Conservation (phyloP, 768 basidiomycete species). For the Panus rudis region DNA sequence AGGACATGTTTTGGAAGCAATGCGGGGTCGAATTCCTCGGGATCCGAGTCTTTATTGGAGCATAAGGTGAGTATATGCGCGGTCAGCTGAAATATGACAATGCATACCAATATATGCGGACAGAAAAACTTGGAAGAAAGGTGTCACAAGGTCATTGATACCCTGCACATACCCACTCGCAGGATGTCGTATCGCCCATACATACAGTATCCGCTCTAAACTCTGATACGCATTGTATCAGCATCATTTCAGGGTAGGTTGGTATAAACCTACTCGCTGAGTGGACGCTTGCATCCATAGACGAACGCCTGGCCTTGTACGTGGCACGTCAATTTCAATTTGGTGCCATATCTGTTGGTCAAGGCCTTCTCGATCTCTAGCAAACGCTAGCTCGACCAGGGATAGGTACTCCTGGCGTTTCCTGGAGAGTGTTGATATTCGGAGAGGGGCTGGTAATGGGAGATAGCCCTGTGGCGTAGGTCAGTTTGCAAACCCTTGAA, state of each 20-base stretch:
- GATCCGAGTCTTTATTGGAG: slow-evolving; percentile 66
- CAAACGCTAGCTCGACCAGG: slow-evolving; percentile 85
- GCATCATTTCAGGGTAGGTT: slow-evolving; percentile 8
- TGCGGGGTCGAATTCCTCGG: slow-evolving; percentile 80
- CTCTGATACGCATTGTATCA: slow-evolving; percentile 42
- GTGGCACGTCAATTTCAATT: slow-evolving; percentile 96
- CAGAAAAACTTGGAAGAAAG: slow-evolving; percentile 96
- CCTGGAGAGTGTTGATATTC: slow-evolving; percentile 68
- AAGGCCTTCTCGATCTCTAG: slow-evolving; percentile 73
- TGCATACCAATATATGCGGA: slow-evolving; percentile 84
- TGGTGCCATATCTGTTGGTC: slow-evolving; percentile 99
- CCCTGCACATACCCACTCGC: slow-evolving; percentile 99
- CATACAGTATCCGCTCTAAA: slow-evolving; percentile 91
- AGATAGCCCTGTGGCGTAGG: slow-evolving; percentile 72
- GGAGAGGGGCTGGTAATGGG: slow-evolving; percentile 73
- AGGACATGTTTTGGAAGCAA: slow-evolving; percentile 63
- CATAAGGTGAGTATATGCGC: background rate
- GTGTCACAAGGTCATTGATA: slow-evolving; percentile 96
- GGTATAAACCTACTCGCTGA: slow-evolving; percentile 59
- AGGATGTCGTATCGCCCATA: slow-evolving; percentile 98
- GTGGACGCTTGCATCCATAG: slow-evolving; percentile 90
- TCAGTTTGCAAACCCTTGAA: slow-evolving; percentile 1
- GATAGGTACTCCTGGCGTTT: slow-evolving; percentile 91
- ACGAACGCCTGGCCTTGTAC: slow-evolving; percentile 85
- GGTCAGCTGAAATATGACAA: background rate